A percentile compares a stretch with the other conserved stretches of the same genome.
Evolutionary conservation across 768 basidiomycete genomes (phyloP).

Genomic region (Termitomyces titanicus): DNA sequence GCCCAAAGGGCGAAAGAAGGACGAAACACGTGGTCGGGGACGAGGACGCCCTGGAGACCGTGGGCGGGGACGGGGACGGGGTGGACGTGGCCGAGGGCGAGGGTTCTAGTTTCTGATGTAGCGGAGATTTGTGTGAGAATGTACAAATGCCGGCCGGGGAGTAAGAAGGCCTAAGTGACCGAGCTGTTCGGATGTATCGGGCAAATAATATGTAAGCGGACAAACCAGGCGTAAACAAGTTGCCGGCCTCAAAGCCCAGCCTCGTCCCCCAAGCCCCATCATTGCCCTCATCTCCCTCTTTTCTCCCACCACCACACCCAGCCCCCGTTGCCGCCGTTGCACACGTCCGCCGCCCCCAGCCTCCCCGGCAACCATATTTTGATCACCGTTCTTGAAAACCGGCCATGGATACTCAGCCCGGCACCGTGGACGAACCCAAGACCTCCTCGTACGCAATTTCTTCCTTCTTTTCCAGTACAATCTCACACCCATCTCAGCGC

Average conservation of each 20-base stretch:
- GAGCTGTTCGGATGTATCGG: conserved; percentile 20
- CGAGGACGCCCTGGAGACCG: conserved; percentile 48
- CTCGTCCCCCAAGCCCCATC: conserved; percentile 12
- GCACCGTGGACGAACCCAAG: conserved; percentile 30
- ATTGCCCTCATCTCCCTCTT: conserved; percentile 12
- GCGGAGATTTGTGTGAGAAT: not conserved
- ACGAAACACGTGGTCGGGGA: conserved; percentile 68
- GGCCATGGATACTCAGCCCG: conserved; percentile 38
- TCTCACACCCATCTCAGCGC: conserved; percentile 17
- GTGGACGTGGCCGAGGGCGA: conserved; percentile 35
- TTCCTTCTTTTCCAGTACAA: not conserved
- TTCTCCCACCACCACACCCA: conserved; percentile 10
- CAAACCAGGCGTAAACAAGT: conserved; percentile 33
- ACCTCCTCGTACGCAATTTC: conserved; percentile 24
- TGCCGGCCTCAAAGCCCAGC: conserved; percentile 21
- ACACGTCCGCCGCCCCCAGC: no score
- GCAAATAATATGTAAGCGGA: conserved; percentile 26
- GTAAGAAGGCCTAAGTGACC: conserved; percentile 12
- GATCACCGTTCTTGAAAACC: conserved; percentile 43
- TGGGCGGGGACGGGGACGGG: conserved; percentile 49
- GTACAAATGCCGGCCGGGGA: not conserved
- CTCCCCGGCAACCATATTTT: conserved; percentile 19
- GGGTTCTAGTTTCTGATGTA: conserved; percentile 18
- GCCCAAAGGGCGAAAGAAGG: conserved; percentile 91
- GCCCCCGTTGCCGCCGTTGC: no score